Conservation (phyloP, 441 rosid genomes). For the Euphorbia schlechtendalii region DNA sequence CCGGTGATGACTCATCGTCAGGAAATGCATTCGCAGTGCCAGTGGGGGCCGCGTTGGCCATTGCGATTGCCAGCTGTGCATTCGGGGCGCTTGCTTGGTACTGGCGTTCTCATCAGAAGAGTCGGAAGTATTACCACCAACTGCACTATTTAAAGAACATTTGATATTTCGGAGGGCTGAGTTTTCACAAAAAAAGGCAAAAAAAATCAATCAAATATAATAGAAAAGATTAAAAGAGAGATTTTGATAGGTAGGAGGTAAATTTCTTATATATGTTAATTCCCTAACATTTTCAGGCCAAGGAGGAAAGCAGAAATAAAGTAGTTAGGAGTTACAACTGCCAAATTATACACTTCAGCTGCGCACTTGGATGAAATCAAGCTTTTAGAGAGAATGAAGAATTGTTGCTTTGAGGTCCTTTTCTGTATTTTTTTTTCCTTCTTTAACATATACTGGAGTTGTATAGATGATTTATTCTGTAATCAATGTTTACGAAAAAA, state of each 20-base stretch:
- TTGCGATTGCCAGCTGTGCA: slow-evolving; percentile 92
- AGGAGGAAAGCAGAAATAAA: slow-evolving; percentile 84
- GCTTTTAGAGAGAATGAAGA: slow-evolving; percentile 25
- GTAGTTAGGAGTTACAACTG: slow-evolving; percentile 26
- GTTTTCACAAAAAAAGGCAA: too few species aligned
- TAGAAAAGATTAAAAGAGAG: too few species aligned
- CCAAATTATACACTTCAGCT: slow-evolving; percentile 24
- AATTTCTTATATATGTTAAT: slow-evolving; percentile 39
- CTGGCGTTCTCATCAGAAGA: slow-evolving; percentile 98
- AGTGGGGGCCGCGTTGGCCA: slow-evolving; percentile 90
- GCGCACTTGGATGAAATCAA: slow-evolving; percentile 27
- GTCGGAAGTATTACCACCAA: slow-evolving; percentile 80
- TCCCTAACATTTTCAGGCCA: slow-evolving; percentile 71
- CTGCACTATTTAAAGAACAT: slow-evolving; percentile 73
- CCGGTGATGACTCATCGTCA: slow-evolving; percentile 53
- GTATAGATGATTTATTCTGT: slow-evolving; percentile 36
- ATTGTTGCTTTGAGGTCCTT: slow-evolving; percentile 40
- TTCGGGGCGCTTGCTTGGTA: slow-evolving; percentile 97
- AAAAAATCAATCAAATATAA: too few species aligned
- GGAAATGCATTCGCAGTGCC: slow-evolving; percentile 87
- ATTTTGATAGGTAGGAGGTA: slow-evolving; percentile 22
- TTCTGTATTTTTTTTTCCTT: slow-evolving; percentile 19
- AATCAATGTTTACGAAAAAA: slow-evolving; percentile 20
- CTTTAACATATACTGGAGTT: slow-evolving; percentile 20
- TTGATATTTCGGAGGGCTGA: slow-evolving; percentile 40